Conservation (phyloP, 75 land plant genomes). For the Pinus taeda region DNA sequence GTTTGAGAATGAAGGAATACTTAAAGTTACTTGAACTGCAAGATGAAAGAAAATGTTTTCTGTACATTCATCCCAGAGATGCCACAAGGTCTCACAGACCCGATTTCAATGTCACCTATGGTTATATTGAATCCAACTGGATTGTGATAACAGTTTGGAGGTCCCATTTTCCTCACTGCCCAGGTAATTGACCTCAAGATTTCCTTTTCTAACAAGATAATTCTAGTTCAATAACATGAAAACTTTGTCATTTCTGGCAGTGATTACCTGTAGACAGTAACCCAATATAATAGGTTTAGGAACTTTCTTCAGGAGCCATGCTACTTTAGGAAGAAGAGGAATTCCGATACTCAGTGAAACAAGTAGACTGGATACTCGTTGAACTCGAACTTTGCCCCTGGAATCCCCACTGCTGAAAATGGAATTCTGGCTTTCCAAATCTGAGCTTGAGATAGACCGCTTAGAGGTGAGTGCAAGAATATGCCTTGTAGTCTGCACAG, state of each 20-base stretch:
- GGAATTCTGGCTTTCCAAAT: slow-evolving; percentile 7
- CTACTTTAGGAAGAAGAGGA: slow-evolving; percentile 11
- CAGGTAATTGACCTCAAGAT: too few relatives aligned
- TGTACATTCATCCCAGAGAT: too few relatives aligned
- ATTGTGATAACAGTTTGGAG: too few relatives aligned
- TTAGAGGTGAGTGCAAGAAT: slow-evolving; percentile 2
- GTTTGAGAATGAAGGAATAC: too few relatives aligned
- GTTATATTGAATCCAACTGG: too few relatives aligned
- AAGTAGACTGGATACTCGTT: slow-evolving; percentile 5
- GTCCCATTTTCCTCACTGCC: too few relatives aligned
- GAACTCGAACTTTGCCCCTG: background rate
- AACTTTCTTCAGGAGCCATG: background rate
- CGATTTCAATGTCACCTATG: too few relatives aligned
- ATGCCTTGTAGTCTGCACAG: background rate
- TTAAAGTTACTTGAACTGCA: too few relatives aligned
- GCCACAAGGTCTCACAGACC: too few relatives aligned
- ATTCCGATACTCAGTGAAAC: slow-evolving; percentile 5
- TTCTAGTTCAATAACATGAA: too few relatives aligned
- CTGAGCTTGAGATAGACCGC: background rate
- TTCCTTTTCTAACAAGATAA: too few relatives aligned
- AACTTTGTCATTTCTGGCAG: background rate
- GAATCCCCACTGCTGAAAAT: background rate
- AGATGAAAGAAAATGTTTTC: too few relatives aligned
- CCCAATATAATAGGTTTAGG: slow-evolving; percentile 6
- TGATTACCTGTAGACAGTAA: slow-evolving; percentile 6